Evolutionary conservation across 2,329 filamentous ascomycete genomes (phyloP).

Genomic region (Hymenoscyphus albidus): DNA sequence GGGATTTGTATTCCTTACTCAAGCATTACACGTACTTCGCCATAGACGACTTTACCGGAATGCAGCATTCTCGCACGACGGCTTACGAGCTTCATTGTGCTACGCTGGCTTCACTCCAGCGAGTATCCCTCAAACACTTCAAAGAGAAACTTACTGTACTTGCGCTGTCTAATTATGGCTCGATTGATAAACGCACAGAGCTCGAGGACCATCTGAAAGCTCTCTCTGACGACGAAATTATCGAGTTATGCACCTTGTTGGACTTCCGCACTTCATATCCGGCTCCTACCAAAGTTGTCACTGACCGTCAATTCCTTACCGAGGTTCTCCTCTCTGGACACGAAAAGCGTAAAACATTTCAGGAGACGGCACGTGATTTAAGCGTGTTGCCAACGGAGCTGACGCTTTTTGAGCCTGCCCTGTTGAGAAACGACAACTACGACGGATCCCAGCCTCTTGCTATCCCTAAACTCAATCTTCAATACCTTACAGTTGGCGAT

Average conservation of each 20-base stretch:
- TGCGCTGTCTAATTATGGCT: conserved; percentile 86
- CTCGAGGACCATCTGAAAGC: conserved; percentile 70
- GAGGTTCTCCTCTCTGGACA: conserved; percentile 73
- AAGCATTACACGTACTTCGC: conserved; percentile 84
- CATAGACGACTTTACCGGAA: conserved; percentile 85
- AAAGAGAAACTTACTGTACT: conserved; percentile 88
- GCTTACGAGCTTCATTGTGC: conserved; percentile 78
- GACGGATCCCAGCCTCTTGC: conserved; percentile 83
- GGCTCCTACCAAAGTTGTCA: conserved; percentile 57
- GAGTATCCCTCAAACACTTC: conserved; percentile 74
- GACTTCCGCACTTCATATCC: conserved; percentile 84
- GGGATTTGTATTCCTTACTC: conserved; percentile 76
- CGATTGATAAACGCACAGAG: conserved; percentile 76
- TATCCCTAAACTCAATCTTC: conserved; percentile 89
- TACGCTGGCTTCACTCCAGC: conserved; percentile 72
- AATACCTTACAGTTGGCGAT: conserved; percentile 91
- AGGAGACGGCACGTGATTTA: conserved; percentile 69
- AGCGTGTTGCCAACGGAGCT: conserved; percentile 80
- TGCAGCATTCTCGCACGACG: conserved; percentile 66
- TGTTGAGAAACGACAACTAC: conserved; percentile 80
- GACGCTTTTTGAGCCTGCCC: conserved; percentile 71
- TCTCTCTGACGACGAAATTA: conserved; percentile 71
- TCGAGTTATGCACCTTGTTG: conserved; percentile 63
- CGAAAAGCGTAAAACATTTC: conserved; percentile 76
- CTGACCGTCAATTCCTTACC: conserved; percentile 60